Conservation (phyloP, 495 filamentous ascomycete species). For the Tuber microsphaerosporum region DNA sequence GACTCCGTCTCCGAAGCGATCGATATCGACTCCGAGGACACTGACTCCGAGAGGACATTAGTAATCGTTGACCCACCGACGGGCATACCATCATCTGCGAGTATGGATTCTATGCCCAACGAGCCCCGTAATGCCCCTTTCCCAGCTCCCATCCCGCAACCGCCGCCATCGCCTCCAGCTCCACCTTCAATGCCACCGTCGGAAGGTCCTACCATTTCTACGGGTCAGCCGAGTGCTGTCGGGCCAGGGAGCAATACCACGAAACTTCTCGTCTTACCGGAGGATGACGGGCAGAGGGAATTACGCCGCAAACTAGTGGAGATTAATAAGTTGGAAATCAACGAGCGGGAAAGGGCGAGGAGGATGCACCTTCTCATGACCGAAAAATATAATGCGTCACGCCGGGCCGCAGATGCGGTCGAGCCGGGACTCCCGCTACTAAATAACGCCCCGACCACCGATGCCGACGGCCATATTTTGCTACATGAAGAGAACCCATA, state of each 20-base stretch:
- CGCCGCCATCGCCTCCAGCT: conserved; percentile 12
- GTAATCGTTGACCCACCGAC: conserved; percentile 10
- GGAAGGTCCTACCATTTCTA: conserved; percentile 30
- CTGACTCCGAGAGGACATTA: conserved; percentile 21
- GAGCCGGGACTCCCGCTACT: conserved; percentile 42
- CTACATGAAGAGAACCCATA: conserved; percentile 51
- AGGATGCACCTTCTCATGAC: conserved; percentile 78
- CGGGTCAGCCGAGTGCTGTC: conserved; percentile 23
- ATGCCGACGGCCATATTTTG: conserved; percentile 41
- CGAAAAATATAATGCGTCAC: conserved; percentile 60
- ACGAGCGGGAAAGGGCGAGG: conserved; percentile 69
- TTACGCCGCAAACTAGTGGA: conserved; percentile 68
- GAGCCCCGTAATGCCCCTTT: conserved; percentile 10
- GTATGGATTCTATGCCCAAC: conserved; percentile 2
- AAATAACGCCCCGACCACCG: conserved; percentile 40
- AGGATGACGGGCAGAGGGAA: conserved; percentile 82
- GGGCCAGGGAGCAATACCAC: conserved; percentile 19
- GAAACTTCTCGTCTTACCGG: conserved; percentile 55
- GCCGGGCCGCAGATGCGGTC: conserved; percentile 19
- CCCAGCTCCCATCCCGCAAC: conserved; percentile 12
- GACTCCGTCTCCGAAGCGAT: conserved; percentile 32
- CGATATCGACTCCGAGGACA: conserved; percentile 22
- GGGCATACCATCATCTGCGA: conserved; percentile 17
- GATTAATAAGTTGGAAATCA: conserved; percentile 60
- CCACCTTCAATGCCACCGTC: conserved; percentile 32